Percentiles rank a stretch among this genome's conserved stretches.
Evolutionary conservation across 371 early-diverging fungal species (phyloP).

Genomic region (Rhizopus arrhizus): DNA sequence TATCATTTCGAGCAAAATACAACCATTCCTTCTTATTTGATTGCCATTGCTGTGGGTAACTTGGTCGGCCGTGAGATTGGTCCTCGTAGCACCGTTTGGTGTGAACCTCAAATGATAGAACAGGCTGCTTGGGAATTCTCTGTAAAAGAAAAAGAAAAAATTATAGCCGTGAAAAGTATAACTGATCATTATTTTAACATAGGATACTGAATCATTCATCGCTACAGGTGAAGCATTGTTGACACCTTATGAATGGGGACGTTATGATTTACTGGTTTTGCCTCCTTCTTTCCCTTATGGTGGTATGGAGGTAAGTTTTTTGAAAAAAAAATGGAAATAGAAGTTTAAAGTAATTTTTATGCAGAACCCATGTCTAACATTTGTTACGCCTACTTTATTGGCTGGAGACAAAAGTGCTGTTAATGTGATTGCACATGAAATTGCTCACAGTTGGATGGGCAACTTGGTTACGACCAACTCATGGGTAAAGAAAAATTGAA

Average conservation of each 20-base stretch:
- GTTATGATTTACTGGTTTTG: conserved; percentile 91
- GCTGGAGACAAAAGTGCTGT: conserved; percentile 93
- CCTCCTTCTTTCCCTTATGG: conserved; percentile 91
- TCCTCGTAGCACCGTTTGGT: conserved; percentile 92
- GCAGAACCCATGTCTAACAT: conserved; percentile 90
- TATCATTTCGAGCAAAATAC: conserved; percentile 76
- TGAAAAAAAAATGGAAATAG: conserved; percentile 1
- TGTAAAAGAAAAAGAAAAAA: conserved; percentile 23
- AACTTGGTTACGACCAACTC: conserved; percentile 90
- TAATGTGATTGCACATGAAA: conserved; percentile 98
- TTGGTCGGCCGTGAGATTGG: conserved; percentile 80
- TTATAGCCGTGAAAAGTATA: background rate
- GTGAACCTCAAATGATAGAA: conserved; percentile 91
- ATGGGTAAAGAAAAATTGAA: conserved; percentile 64
- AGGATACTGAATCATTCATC: conserved; percentile 88
- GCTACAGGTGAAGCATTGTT: conserved; percentile 81
- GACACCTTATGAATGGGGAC: conserved; percentile 95
- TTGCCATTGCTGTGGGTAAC: conserved; percentile 93
- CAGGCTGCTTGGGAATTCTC: conserved; percentile 93
- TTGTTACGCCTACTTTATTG: conserved; percentile 86
- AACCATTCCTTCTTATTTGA: conserved; percentile 87
- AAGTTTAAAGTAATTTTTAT: background rate
- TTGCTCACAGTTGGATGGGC: conserved; percentile 96
- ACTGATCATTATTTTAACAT: background rate
- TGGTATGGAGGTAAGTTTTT: conserved; percentile 84